Conservation (phyloP, 2,329 filamentous ascomycete species). For the Claviceps cyperi region DNA sequence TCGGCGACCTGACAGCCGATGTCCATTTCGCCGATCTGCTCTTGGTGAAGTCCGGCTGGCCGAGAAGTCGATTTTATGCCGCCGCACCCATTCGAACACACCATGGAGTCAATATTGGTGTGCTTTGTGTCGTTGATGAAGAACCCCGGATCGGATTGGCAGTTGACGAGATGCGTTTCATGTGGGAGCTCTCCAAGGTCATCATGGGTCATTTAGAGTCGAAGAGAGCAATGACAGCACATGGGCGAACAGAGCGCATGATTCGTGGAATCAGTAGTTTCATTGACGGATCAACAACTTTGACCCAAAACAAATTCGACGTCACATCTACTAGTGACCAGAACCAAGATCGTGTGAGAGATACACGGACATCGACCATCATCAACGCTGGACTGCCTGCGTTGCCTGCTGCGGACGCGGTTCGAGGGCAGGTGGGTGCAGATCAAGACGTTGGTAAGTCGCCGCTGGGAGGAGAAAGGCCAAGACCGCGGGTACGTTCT, state of each 20-base stretch:
- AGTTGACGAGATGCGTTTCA: constrained; percentile 9
- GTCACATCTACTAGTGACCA: not conserved
- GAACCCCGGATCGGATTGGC: constrained; percentile 8
- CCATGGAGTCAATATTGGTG: constrained; percentile 21
- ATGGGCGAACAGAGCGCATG: constrained; percentile 17
- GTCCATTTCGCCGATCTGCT: constrained; percentile 12
- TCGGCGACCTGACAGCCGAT: constrained; percentile 9
- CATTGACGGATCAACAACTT: constrained; percentile 9
- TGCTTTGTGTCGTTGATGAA: constrained; percentile 13
- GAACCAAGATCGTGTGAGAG: constrained; percentile 10
- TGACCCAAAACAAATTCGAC: constrained; percentile 1
- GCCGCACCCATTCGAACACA: constrained; percentile 20
- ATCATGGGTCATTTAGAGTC: constrained; percentile 19
- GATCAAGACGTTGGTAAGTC: not conserved
- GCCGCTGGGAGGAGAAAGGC: not conserved
- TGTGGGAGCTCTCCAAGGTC: constrained; percentile 11
- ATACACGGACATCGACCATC: not conserved
- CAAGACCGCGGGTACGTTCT: not conserved
- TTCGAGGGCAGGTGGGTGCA: not conserved
- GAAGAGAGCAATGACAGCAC: constrained; percentile 10
- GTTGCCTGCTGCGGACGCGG: not conserved
- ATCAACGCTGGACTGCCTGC: not conserved
- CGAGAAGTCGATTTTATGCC: constrained; percentile 17
- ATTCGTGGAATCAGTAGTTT: constrained; percentile 18
- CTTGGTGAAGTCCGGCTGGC: constrained; percentile 8